Percentiles rank a stretch among this genome's conserved stretches.
phyloP scores from a whole-genome alignment of 1,284 basidiomycete genomes.

The Fomes fomentarius region DNA sequence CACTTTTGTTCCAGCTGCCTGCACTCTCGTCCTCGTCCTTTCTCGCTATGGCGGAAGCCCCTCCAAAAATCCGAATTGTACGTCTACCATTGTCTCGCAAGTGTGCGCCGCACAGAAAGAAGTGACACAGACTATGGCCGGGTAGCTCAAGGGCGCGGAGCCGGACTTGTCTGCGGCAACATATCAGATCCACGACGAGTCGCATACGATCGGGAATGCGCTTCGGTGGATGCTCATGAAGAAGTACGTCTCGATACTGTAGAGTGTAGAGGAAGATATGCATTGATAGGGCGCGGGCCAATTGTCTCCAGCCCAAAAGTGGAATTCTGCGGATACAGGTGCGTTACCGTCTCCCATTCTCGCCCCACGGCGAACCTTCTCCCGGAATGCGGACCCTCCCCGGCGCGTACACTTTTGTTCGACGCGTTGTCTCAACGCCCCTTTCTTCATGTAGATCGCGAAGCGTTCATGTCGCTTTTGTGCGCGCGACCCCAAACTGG shows the following conservation, averaged over 20 bases:
- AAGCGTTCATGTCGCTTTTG: background rate
- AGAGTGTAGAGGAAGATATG: background rate
- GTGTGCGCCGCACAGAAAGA: background rate
- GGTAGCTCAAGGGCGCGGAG: slow-evolving; percentile 75
- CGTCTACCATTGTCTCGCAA: slow-evolving; percentile 26
- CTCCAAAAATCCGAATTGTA: slow-evolving; percentile 61
- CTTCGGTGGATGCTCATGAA: slow-evolving; percentile 99
- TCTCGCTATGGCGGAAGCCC: slow-evolving; percentile 46
- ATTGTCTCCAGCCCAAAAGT: slow-evolving; percentile 81
- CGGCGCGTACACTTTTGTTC: slow-evolving; percentile 3
- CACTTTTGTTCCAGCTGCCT: background rate
- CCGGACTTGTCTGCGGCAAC: slow-evolving; percentile 89
- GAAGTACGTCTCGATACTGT: slow-evolving; percentile 65
- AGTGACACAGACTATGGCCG: background rate
- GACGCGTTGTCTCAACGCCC: background rate
- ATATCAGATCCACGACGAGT: slow-evolving; percentile 91
- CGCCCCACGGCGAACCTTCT: slow-evolving; percentile 1
- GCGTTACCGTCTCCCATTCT: slow-evolving; percentile 1
- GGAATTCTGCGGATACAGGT: slow-evolving; percentile 98
- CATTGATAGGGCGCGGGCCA: slow-evolving; percentile 5
- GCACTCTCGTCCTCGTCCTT: slow-evolving; percentile 8
- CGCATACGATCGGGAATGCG: slow-evolving; percentile 94
- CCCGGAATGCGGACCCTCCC: slow-evolving; percentile 1
- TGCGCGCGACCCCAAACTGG: background rate
- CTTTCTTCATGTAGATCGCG: background rate